A percentile compares a stretch with the other conserved stretches of the same genome.
These are phyloP conservation scores for Pisolithus sp. DNA, from an alignment of 768 basidiomycete genomes.

Conservation along the genomic window DNA sequence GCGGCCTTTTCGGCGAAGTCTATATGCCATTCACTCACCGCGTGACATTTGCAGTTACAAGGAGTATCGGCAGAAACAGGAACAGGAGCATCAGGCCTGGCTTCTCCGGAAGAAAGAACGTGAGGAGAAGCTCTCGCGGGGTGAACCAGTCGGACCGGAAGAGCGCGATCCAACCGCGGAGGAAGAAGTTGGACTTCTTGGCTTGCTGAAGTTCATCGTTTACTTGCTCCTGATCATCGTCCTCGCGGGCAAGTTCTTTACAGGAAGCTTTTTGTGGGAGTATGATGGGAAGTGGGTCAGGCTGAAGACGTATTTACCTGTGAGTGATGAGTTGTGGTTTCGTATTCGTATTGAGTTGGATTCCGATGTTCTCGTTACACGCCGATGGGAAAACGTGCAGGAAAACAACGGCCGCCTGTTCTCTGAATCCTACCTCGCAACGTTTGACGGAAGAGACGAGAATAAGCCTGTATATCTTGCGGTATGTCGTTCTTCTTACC, in stretches of 20 bases:
- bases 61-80: conserved; percentile 58
- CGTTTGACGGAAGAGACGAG: conserved; percentile 64
- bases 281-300: conserved; percentile 58
- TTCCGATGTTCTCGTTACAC: background rate
- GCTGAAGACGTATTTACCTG: conserved; percentile 60
- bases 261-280: conserved; percentile 85
- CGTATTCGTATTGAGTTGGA: background rate
- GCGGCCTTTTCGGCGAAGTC: background rate
- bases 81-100: conserved; percentile 58
- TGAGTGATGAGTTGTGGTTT: conserved; percentile 24
- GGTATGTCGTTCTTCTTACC: conserved; percentile 38
- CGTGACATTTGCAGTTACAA: conserved; percentile 45
- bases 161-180: conserved; percentile 69
- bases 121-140: conserved; percentile 65
- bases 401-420: conserved; percentile 63
- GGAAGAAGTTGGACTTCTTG: conserved; percentile 57
- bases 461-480: conserved; percentile 78
- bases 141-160: conserved; percentile 66
- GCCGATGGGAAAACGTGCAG: conserved; percentile 4
- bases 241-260: conserved; percentile 76
- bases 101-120: conserved; percentile 63
- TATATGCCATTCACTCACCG: background rate
- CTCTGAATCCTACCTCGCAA: conserved; percentile 60
- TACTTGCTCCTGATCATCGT: conserved; percentile 46
- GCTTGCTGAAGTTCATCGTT: conserved; percentile 64